Evolutionary conservation across 1,284 basidiomycete genomes (phyloP), one percentile per base, ranked within the genome.

Genomic region (Apiotrichum gracile): DNA sequence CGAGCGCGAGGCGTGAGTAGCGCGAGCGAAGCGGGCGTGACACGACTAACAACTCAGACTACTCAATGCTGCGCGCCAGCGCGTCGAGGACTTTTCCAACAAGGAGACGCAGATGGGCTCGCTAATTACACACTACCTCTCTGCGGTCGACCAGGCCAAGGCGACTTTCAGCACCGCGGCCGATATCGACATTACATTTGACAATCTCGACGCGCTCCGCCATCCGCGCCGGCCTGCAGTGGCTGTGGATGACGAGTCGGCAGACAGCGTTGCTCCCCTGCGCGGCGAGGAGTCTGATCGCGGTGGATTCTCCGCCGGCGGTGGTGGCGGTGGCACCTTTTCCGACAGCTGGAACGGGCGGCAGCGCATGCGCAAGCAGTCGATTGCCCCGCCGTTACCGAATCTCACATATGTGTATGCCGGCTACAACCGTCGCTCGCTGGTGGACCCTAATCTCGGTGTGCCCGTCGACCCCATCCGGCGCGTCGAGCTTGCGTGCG

Each of bases 111-210:
- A 61, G 39, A 58, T 67, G 44, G 60, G 66, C 33, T 57, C 61
- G 3, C 53, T 61, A 4, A 55, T 73, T 24, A 24, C 52, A 8
- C 66, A 67, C 42, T 70, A 61, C 48, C 31, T 68, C 3, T 34
- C 37, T 1, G 65, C 69, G 48, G 57, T 69, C 17, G 69, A 66
- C 43, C 65, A 64, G 22, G 43, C 67, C 3, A n/a, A 47, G 26
- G 42, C 55, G 5, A 60, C 63, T 13, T 60, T 66, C 31, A 45
- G 47, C 38, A 57, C 64, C 10, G 51, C 62, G 12, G 61, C 63
- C 2, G 67, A 66, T 17, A 53, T 71, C n/a, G 63, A 68, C 4
- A 35, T 61, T 19, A 24, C 52, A 22, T 70, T 62, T 51, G 49
- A 60, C 5, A 38, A 49, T 14, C 52, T 68, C 9, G 61, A 61